A percentile compares a stretch with the other conserved stretches of the same genome.
phyloP scores from a whole-genome alignment of 192 early-diverging fungal genomes.

The Gamsiella multidivaricata region DNA sequence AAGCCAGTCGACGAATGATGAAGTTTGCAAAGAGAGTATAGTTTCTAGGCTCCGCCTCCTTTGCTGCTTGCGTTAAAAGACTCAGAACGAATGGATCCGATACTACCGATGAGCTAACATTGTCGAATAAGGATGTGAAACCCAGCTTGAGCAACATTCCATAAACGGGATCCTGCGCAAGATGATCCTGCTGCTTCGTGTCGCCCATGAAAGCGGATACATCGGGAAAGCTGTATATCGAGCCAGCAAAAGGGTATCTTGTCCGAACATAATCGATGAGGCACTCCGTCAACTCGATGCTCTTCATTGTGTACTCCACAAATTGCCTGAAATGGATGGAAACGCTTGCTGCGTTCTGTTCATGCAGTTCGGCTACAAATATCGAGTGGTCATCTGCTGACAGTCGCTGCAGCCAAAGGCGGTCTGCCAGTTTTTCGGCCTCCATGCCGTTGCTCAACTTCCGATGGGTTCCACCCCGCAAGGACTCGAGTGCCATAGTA shows the following conservation, averaged over 20 bases:
- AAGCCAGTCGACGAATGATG: slow-evolving; percentile 25
- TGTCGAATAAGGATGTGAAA: slow-evolving; percentile 44
- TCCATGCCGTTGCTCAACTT: not conserved
- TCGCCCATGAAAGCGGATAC: slow-evolving; percentile 3
- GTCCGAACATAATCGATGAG: slow-evolving; percentile 54
- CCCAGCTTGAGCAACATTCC: slow-evolving; percentile 15
- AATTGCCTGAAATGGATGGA: slow-evolving; percentile 38
- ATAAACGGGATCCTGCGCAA: slow-evolving; percentile 4
- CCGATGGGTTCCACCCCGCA: not conserved
- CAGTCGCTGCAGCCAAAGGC: slow-evolving; percentile 4
- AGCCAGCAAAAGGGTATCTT: slow-evolving; percentile 55
- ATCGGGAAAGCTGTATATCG: slow-evolving; percentile 41
- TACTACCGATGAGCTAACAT: slow-evolving; percentile 4
- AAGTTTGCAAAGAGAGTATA: slow-evolving; percentile 7
- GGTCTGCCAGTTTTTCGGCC: not conserved
- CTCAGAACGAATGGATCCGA: slow-evolving; percentile 7
- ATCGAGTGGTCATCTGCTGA: not conserved
- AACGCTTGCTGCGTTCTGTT: slow-evolving; percentile 21
- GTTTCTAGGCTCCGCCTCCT: slow-evolving; percentile 2
- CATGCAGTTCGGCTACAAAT: slow-evolving; percentile 21
- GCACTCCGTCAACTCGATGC: slow-evolving; percentile 25
- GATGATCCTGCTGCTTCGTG: not conserved
- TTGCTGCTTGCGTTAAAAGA: slow-evolving; percentile 12
- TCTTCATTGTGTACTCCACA: slow-evolving; percentile 11
- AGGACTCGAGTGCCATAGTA: slow-evolving; percentile 12